These are phyloP conservation scores for Talaromyces rugulosus DNA, from an alignment of 2,329 filamentous ascomycete genomes.

Conservation along the genomic window DNA sequence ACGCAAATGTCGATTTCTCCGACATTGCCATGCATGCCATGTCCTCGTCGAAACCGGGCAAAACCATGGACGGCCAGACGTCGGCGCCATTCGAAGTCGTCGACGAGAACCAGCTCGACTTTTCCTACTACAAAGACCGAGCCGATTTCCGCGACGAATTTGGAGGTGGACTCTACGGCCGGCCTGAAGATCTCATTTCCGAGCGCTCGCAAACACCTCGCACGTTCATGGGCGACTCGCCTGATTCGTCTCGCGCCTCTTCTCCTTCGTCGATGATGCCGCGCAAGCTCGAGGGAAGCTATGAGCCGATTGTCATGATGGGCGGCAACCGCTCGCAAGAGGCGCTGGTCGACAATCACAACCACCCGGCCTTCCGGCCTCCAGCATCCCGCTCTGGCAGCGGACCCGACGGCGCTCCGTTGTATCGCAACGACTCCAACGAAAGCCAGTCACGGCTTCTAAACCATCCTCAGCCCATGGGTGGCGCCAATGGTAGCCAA, in stretches of 20 bases:
- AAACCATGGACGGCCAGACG: slow-evolving; percentile 28
- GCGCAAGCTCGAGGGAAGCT: slow-evolving; percentile 23
- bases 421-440: slow-evolving; percentile 31
- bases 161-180: slow-evolving; percentile 62
- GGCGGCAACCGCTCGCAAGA: slow-evolving; percentile 12
- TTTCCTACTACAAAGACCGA: slow-evolving; percentile 85
- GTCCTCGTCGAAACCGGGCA: slow-evolving; percentile 57
- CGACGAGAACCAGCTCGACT: slow-evolving; percentile 79
- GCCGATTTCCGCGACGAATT: slow-evolving; percentile 83
- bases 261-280: slow-evolving; percentile 33
- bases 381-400: slow-evolving; percentile 22
- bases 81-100: slow-evolving; percentile 85
- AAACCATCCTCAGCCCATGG: slow-evolving; percentile 30
- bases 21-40: slow-evolving; percentile 81
- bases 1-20: slow-evolving; percentile 51
- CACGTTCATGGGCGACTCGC: slow-evolving; percentile 31
- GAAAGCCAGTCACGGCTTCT: slow-evolving; percentile 39
- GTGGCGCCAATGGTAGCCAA: slow-evolving; percentile 13
- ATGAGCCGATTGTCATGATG: slow-evolving; percentile 13
- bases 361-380: slow-evolving; percentile 36
- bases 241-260: slow-evolving; percentile 35
- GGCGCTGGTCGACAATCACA: slow-evolving; percentile 14
- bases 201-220: slow-evolving; percentile 42
- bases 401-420: slow-evolving; percentile 13
- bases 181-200: slow-evolving; percentile 42